A percentile compares a stretch with the other conserved stretches of the same genome.
Evolutionary conservation across 768 basidiomycete species (phyloP).

Genomic region (Vishniacozyma victoriae): DNA sequence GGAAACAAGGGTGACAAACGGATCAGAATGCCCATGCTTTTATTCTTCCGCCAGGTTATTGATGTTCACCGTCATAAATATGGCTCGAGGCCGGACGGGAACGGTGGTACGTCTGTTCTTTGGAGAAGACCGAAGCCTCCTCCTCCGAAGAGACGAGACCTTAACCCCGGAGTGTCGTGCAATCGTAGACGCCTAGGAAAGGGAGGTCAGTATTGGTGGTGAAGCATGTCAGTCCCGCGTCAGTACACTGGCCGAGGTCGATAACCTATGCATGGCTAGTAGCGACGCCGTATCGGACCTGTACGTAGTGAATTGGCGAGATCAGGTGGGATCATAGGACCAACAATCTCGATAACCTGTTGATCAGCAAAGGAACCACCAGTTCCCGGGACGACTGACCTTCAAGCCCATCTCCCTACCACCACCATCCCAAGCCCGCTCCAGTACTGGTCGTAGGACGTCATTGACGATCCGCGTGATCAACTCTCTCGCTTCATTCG

Average conservation of each 20-base stretch:
- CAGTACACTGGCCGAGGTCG: neutral
- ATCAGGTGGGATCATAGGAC: slow-evolving; percentile 26
- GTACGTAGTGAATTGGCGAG: slow-evolving; percentile 20
- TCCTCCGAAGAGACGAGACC: neutral
- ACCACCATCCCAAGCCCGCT: slow-evolving; percentile 80
- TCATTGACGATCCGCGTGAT: slow-evolving; percentile 57
- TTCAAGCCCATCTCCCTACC: slow-evolving; percentile 61
- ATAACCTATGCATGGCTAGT: neutral
- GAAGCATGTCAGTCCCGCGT: slow-evolving; percentile 3
- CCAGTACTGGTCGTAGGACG: slow-evolving; percentile 61
- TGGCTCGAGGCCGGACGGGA: slow-evolving; percentile 10
- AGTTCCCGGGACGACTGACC: slow-evolving; percentile 49
- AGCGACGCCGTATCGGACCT: slow-evolving; percentile 15
- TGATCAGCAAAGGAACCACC: neutral
- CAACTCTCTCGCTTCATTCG: slow-evolving; percentile 57
- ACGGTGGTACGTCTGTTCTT: neutral
- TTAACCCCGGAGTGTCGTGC: neutral
- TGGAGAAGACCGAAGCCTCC: neutral
- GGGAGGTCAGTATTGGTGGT: neutral
- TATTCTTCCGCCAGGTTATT: slow-evolving; percentile 16
- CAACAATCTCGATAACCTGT: slow-evolving; percentile 21
- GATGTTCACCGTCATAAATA: neutral
- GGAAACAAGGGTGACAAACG: slow-evolving; percentile 7
- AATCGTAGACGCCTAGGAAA: neutral
- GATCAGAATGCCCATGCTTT: slow-evolving; percentile 37